phyloP scores from a whole-genome alignment of 148 eudicot species.

The Pharnaceum exiguum region DNA sequence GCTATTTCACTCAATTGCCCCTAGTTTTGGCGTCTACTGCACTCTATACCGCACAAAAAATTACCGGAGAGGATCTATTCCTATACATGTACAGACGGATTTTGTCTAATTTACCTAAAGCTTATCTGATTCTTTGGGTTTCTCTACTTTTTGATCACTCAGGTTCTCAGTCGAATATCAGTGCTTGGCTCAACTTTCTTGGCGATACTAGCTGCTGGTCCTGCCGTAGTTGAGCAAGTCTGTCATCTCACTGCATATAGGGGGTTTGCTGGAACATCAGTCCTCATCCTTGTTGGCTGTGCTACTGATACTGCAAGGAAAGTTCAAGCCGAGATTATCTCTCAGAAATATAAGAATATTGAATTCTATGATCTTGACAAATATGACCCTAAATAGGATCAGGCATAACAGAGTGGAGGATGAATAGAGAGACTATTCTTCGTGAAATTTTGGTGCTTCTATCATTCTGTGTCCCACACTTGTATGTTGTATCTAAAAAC shows the following conservation, averaged over 20 bases:
- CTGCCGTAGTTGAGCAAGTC: constrained; percentile 79
- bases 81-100: too few relatives aligned
- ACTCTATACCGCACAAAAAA: too few relatives aligned
- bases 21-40: too few relatives aligned
- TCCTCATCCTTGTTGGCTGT: constrained; percentile 97
- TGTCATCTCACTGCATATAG: constrained; percentile 90
- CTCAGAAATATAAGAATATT: constrained; percentile 92
- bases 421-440: background rate
- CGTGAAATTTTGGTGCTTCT: background rate
- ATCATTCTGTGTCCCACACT: too few relatives aligned
- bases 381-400: constrained; percentile 1
- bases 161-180: constrained; percentile 93
- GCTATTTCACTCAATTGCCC: too few relatives aligned
- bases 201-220: constrained; percentile 94
- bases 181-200: constrained; percentile 88
- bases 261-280: constrained; percentile 95
- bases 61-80: too few relatives aligned
- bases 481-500: too few relatives aligned
- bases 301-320: constrained; percentile 97
- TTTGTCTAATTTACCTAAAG: background rate
- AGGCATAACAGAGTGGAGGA: background rate
- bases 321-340: constrained; percentile 92
- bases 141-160: constrained; percentile 10
- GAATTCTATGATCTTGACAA: constrained; percentile 84
- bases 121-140: background rate